Conservation (phyloP, 805 yeast species). For the Teunomyces kruisii region DNA sequence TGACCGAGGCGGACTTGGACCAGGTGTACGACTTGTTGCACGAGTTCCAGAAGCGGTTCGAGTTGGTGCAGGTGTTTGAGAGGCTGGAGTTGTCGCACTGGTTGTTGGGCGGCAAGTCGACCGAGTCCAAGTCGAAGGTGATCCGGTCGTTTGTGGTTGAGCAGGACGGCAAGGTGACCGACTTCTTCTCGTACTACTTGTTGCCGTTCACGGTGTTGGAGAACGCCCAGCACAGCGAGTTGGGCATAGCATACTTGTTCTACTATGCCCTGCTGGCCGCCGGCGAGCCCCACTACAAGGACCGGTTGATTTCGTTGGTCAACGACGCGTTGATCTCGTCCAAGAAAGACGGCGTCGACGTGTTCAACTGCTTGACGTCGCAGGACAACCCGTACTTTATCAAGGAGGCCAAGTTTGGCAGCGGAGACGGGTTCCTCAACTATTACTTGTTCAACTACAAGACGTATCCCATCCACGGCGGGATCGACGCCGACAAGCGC, state of each 20-base stretch:
- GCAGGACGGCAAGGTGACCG: slow-evolving; percentile 69
- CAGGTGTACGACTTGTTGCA: slow-evolving; percentile 59
- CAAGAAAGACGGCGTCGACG: slow-evolving; percentile 71
- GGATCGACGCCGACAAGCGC: slow-evolving; percentile 57
- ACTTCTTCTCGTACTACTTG: slow-evolving; percentile 85
- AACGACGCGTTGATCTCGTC: slow-evolving; percentile 77
- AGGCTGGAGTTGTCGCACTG: slow-evolving; percentile 78
- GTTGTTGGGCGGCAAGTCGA: slow-evolving; percentile 55
- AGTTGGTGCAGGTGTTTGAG: slow-evolving; percentile 65
- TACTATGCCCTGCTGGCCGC: slow-evolving; percentile 80
- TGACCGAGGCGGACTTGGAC: slow-evolving; percentile 61
- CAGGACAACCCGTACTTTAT: slow-evolving; percentile 88
- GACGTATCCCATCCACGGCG: slow-evolving; percentile 80
- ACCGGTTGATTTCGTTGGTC: slow-evolving; percentile 61
- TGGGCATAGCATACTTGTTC: slow-evolving; percentile 85
- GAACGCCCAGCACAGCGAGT: slow-evolving; percentile 57
- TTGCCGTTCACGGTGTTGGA: slow-evolving; percentile 83
- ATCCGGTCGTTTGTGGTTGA: slow-evolving; percentile 79
- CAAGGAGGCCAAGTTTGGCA: slow-evolving; percentile 81
- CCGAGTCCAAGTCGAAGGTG: slow-evolving; percentile 44
- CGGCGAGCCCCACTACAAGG: slow-evolving; percentile 46
- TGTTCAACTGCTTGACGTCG: slow-evolving; percentile 87
- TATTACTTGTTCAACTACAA: slow-evolving; percentile 90
- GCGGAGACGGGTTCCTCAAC: slow-evolving; percentile 90
- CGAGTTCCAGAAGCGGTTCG: slow-evolving; percentile 67